phyloP scores from a whole-genome alignment of 106 monocot species.

The Agapanthus africanus region DNA sequence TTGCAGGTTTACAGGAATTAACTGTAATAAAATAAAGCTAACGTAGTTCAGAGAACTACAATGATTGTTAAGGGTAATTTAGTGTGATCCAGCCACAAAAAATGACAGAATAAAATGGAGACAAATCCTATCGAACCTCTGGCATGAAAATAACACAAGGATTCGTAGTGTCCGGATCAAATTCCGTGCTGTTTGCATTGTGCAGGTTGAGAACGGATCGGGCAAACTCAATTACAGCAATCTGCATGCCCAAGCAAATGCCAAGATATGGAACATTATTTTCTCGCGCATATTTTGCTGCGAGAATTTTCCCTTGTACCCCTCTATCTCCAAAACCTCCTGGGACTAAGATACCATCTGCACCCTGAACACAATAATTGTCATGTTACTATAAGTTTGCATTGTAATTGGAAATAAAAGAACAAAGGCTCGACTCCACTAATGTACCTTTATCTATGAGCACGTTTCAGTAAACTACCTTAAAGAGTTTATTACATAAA shows the following conservation, averaged over 20 bases:
- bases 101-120: not conserved
- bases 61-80: too few species aligned
- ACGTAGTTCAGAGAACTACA: too few species aligned
- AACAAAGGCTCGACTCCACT: too few species aligned
- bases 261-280: slow-evolving; percentile 69
- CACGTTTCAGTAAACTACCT: too few species aligned
- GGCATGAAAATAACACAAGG: slow-evolving; percentile 81
- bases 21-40: too few species aligned
- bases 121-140: slow-evolving; percentile 28
- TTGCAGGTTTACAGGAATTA: too few species aligned
- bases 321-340: slow-evolving; percentile 80
- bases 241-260: slow-evolving; percentile 78
- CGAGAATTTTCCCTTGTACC: slow-evolving; percentile 71
- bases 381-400: not conserved
- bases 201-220: slow-evolving; percentile 47
- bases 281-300: slow-evolving; percentile 72
- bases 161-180: slow-evolving; percentile 42
- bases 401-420: not conserved
- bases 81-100: not conserved
- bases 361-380: slow-evolving; percentile 29
- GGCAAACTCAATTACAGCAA: slow-evolving; percentile 64
- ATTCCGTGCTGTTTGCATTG: slow-evolving; percentile 73
- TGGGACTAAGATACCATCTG: slow-evolving; percentile 66
- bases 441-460: too few species aligned
- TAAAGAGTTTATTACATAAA: too few species aligned